A percentile compares a stretch with the other conserved stretches of the same genome.
Conservation (phyloP, 176 grass and related monocot species). For the Avena insularis region DNA sequence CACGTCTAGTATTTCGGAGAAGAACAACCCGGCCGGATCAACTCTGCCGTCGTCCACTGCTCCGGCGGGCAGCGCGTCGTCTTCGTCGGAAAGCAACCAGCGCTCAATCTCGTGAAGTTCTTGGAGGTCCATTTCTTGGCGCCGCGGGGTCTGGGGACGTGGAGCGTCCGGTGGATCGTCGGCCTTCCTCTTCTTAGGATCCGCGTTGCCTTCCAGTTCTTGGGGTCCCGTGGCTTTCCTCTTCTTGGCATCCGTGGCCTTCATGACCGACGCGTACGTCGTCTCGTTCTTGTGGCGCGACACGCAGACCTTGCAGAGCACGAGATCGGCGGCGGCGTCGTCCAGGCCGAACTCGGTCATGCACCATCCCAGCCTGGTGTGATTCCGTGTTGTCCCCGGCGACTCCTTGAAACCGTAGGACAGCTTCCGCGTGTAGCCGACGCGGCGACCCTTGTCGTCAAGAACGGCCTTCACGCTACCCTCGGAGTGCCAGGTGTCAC, state of each 20-base stretch:
- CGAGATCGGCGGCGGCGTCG: background rate
- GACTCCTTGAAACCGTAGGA: background rate
- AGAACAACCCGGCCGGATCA: no score
- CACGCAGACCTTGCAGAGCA: conserved; percentile 31
- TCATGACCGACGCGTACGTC: background rate
- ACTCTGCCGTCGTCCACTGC: background rate
- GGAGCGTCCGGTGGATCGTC: background rate
- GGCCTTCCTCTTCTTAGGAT: background rate
- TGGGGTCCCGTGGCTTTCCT: background rate
- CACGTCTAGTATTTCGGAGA: no score
- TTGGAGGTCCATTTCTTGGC: background rate
- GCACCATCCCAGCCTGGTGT: conserved; percentile 13
- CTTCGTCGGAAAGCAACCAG: background rate
- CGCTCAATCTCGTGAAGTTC: background rate
- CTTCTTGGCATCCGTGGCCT: background rate
- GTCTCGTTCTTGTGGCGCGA: background rate
- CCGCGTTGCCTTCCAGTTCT: background rate
- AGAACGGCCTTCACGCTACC: background rate
- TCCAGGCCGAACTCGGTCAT: background rate
- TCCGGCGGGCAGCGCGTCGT: background rate
- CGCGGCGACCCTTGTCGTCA: background rate
- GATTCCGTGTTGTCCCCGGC: background rate
- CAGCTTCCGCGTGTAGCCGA: background rate
- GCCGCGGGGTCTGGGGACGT: background rate
- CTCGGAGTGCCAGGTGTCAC: background rate